phyloP scores from a whole-genome alignment of 352 stramenopile genomes.

The Phytophthora sp. region DNA sequence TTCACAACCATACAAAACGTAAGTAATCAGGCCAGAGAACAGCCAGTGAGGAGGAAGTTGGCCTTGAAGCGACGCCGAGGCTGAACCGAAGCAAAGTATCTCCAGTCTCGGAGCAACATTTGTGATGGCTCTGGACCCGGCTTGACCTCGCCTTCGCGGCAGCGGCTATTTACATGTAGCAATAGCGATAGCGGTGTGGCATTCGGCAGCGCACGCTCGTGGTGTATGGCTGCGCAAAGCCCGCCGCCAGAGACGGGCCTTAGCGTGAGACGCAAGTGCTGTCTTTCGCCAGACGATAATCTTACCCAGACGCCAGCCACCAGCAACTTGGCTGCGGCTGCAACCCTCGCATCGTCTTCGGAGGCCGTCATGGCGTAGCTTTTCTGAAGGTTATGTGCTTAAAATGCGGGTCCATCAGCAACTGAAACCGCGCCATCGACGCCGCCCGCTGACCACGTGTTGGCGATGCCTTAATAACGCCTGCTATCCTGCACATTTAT shows the following conservation, averaged over 20 bases:
- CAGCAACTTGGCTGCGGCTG: constrained; percentile 5
- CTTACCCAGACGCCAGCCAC: constrained; percentile 26
- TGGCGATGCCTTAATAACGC: constrained; percentile 2
- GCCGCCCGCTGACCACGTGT: background rate
- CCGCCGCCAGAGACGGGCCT: constrained; percentile 11
- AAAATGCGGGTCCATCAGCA: constrained; percentile 2
- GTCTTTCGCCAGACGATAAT: constrained; percentile 9
- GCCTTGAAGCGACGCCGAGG: constrained; percentile 21
- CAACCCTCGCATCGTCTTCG: background rate
- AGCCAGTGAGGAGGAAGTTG: background rate
- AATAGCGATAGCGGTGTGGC: background rate
- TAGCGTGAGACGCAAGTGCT: constrained; percentile 11
- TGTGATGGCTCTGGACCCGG: constrained; percentile 18
- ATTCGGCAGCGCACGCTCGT: background rate
- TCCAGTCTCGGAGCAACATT: constrained; percentile 21
- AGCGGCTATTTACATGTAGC: no score
- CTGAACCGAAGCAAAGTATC: constrained; percentile 16
- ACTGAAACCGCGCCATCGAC: constrained; percentile 13
- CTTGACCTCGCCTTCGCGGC: background rate
- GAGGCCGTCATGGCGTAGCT: background rate
- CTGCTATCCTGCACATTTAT: background rate
- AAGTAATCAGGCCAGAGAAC: constrained; percentile 34
- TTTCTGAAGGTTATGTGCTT: constrained; percentile 2
- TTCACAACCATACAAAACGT: constrained; percentile 38
- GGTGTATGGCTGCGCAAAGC: constrained; percentile 26